phyloP scores from a whole-genome alignment of 495 filamentous ascomycete genomes.

The Podospora comata region DNA sequence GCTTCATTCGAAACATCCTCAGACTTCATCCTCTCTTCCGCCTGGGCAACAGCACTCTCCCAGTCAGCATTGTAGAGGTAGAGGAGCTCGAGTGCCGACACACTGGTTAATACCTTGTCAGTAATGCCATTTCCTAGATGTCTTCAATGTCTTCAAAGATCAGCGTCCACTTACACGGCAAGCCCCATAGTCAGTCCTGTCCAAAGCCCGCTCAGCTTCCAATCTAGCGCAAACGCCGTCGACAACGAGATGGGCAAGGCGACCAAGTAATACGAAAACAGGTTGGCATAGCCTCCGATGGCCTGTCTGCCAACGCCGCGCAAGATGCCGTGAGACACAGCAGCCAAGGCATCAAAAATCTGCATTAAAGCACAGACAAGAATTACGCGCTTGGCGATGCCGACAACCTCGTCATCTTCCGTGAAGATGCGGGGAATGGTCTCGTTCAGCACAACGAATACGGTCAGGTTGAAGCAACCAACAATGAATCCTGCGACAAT shows the following conservation, averaged over 20 bases:
- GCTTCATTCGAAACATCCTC: conserved; percentile 24
- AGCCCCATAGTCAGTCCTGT: conserved; percentile 61
- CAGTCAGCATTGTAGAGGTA: conserved; percentile 29
- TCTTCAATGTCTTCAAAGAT: neutral
- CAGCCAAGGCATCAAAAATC: conserved; percentile 69
- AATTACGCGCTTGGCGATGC: conserved; percentile 61
- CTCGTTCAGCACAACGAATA: conserved; percentile 50
- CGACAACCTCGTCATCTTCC: conserved; percentile 66
- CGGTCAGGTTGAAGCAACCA: conserved; percentile 63
- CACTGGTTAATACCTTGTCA: conserved; percentile 14
- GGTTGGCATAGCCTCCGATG: conserved; percentile 72
- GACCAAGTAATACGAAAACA: conserved; percentile 75
- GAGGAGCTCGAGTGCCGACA: conserved; percentile 24
- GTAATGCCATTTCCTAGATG: neutral
- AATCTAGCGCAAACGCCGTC: conserved; percentile 62
- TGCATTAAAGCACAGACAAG: conserved; percentile 76
- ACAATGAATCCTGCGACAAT: conserved; percentile 43
- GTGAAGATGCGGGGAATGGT: conserved; percentile 70
- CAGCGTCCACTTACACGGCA: conserved; percentile 34
- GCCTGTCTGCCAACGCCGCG: conserved; percentile 74
- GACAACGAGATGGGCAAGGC: conserved; percentile 74
- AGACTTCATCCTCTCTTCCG: conserved; percentile 24
- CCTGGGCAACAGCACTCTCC: conserved; percentile 27
- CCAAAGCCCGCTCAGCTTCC: conserved; percentile 72
- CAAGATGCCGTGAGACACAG: conserved; percentile 72